Evolutionary conservation across 1,139 yeast species (phyloP).

Genomic region (Nakaseomyces sp.): DNA sequence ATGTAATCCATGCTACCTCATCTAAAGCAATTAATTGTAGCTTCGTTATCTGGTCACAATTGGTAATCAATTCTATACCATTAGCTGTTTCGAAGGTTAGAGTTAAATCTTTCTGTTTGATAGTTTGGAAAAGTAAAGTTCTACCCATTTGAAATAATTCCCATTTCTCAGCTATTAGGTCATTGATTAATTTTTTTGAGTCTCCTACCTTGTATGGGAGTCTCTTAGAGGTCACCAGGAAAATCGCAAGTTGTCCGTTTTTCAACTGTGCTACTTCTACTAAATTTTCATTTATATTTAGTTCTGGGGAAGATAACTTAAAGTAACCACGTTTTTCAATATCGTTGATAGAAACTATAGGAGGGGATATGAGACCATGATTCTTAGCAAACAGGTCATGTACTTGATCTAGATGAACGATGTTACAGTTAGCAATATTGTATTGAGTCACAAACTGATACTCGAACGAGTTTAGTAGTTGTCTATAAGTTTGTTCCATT

Average conservation of each 20-base stretch:
- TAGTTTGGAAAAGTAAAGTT: conserved; percentile 32
- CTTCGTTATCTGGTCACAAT: conserved; percentile 13
- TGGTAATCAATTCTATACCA: conserved; percentile 14
- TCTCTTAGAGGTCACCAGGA: conserved; percentile 26
- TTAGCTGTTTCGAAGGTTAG: conserved; percentile 7
- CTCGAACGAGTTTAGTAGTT: conserved; percentile 10
- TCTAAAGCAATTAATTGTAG: conserved; percentile 16
- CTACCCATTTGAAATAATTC: conserved; percentile 24
- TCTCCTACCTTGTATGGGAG: conserved; percentile 9
- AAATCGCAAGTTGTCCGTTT: conserved; percentile 30
- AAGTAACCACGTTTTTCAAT: conserved; percentile 16
- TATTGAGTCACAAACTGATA: conserved; percentile 13
- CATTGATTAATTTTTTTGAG: conserved; percentile 10
- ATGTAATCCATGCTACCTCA: conserved; percentile 15
- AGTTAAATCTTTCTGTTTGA: conserved; percentile 29
- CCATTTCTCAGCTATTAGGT: conserved; percentile 9
- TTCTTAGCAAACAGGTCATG: conserved; percentile 13
- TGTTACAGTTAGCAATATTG: conserved; percentile 12
- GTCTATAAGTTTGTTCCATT: not conserved
- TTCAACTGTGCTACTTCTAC: conserved; percentile 27
- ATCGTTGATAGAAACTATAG: conserved; percentile 12
- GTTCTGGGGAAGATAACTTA: conserved; percentile 10
- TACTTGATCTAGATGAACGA: conserved; percentile 6
- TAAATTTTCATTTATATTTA: conserved; percentile 15
- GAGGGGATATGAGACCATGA: conserved; percentile 11